These are phyloP conservation scores for Capsicum pubescens DNA, from an alignment of 257 asterid genomes.

Conservation along the genomic window DNA sequence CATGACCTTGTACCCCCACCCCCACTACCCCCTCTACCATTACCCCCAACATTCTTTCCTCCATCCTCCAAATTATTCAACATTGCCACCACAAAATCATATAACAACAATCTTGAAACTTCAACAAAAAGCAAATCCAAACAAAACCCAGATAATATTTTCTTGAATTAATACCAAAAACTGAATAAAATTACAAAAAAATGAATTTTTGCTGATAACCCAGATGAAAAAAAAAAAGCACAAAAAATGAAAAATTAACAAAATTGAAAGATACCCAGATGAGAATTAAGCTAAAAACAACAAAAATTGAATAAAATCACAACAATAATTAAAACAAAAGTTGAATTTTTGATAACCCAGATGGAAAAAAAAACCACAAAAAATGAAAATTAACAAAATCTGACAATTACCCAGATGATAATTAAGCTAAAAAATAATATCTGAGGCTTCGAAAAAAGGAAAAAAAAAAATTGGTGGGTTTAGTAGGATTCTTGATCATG, in stretches of 20 bases:
- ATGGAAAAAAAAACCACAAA: not conserved
- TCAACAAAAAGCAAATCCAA: slow-evolving; percentile 10
- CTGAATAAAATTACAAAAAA: not conserved
- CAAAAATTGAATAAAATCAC: not conserved
- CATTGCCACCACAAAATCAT: slow-evolving; percentile 49
- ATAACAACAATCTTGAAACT: not conserved
- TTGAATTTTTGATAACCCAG: not conserved
- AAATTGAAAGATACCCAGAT: slow-evolving; percentile 31
- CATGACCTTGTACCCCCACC: slow-evolving; percentile 82
- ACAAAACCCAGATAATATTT: slow-evolving; percentile 31
- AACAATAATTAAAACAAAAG: not conserved
- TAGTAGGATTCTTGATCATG: not conserved
- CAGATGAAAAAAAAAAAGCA: not conserved
- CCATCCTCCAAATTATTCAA: slow-evolving; percentile 77
- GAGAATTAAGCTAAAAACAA: slow-evolving; percentile 21
- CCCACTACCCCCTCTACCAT: slow-evolving; percentile 53
- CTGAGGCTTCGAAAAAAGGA: not conserved
- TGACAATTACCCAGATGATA: no score
- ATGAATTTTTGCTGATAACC: not conserved
- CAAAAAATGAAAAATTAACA: slow-evolving; percentile 27
- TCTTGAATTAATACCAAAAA: slow-evolving; percentile 23
- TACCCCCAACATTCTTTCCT: slow-evolving; percentile 56
- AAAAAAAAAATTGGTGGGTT: not conserved
- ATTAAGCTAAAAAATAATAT: not conserved
- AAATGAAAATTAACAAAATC: no score